These are phyloP conservation scores for Hericium coralloides DNA, from an alignment of 768 basidiomycete species.

Conservation along the genomic window DNA sequence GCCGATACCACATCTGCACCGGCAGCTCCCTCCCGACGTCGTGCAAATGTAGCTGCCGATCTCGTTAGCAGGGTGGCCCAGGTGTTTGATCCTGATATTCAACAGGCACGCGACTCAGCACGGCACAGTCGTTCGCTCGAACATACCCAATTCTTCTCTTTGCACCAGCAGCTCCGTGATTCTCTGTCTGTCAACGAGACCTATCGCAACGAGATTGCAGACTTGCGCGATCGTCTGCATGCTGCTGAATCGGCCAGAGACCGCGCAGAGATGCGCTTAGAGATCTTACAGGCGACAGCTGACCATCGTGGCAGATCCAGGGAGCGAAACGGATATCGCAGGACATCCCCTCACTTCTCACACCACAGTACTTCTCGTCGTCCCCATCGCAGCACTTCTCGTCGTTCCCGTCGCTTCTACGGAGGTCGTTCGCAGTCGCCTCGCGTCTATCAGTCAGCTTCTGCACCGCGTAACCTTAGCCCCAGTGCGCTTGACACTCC, in stretches of 20 bases:
- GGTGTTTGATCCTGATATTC: background rate
- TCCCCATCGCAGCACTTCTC: too few species aligned
- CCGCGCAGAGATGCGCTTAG: background rate
- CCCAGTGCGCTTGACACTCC: too few species aligned
- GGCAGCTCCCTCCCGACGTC: background rate
- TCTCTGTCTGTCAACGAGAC: background rate
- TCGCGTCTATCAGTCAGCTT: too few species aligned
- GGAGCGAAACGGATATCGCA: too few species aligned
- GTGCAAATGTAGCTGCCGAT: background rate
- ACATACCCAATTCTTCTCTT: background rate
- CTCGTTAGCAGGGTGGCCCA: background rate
- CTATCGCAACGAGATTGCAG: background rate
- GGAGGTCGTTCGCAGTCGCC: too few species aligned
- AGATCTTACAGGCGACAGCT: background rate
- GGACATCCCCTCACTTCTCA: too few species aligned
- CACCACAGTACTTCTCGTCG: too few species aligned
- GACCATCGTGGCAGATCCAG: background rate
- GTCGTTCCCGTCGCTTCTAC: too few species aligned
- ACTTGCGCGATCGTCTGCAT: background rate
- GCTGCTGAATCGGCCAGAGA: background rate
- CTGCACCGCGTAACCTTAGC: too few species aligned
- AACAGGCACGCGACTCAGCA: background rate
- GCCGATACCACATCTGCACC: too few species aligned
- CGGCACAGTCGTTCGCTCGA: background rate
- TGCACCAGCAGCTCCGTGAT: background rate